phyloP scores from a whole-genome alignment of 2,329 filamentous ascomycete species.

The Cytospora leucostoma region DNA sequence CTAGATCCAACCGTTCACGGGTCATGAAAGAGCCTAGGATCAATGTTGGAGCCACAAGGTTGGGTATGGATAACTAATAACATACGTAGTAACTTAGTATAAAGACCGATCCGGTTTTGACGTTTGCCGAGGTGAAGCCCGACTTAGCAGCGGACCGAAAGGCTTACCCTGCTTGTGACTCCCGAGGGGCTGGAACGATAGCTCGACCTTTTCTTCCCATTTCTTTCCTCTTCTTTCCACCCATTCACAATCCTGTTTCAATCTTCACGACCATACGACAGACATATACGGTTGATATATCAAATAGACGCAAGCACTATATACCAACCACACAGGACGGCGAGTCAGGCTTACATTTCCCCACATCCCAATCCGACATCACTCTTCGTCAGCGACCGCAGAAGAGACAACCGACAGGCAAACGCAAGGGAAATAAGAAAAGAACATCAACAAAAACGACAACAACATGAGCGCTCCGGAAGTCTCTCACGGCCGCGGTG shows the following conservation, averaged over 20 bases:
- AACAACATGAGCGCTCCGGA: constrained; percentile 43
- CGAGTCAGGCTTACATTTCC: neutral
- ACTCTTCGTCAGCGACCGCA: neutral
- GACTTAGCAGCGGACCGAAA: constrained; percentile 5
- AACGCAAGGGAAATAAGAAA: no score
- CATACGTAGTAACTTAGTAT: constrained; percentile 3
- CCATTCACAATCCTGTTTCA: neutral
- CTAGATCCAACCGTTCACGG: neutral
- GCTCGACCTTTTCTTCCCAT: neutral
- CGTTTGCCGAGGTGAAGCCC: neutral
- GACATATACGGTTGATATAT: neutral
- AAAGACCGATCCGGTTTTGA: neutral
- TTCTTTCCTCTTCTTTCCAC: neutral
- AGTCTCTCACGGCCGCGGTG: constrained; percentile 62
- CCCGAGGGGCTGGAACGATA: neutral
- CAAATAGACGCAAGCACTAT: neutral
- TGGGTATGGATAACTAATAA: no score
- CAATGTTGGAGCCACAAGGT: no score
- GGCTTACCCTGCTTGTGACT: neutral
- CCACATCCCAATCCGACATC: neutral
- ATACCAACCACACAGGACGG: neutral
- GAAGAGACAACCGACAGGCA: neutral
- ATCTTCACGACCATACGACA: neutral
- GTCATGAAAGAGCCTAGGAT: no score
- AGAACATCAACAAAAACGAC: neutral